These are phyloP conservation scores for Xylaria sp. DNA, from an alignment of 2,329 filamentous ascomycete species.

Conservation along the genomic window DNA sequence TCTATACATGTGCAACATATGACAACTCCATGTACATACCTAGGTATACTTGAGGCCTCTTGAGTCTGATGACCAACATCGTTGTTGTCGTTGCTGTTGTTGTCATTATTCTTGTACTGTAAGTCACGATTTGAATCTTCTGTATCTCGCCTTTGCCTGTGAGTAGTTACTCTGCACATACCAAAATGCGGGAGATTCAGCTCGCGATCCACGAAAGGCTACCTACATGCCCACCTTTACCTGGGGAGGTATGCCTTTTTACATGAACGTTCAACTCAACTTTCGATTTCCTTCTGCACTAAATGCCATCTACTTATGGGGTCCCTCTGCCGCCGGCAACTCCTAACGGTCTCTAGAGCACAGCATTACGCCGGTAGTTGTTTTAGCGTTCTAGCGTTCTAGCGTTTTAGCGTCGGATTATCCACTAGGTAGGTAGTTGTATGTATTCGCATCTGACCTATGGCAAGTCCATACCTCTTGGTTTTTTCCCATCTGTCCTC, in stretches of 20 bases:
- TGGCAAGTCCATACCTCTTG: not conserved
- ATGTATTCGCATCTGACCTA: slow-evolving; percentile 12
- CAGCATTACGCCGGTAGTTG: slow-evolving; percentile 34
- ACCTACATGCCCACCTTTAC: not conserved
- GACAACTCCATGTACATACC: not conserved
- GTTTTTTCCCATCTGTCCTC: not conserved
- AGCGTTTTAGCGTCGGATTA: slow-evolving; percentile 25
- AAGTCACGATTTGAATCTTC: not conserved
- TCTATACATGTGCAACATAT: slow-evolving; percentile 8
- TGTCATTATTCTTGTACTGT: not conserved
- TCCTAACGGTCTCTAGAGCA: slow-evolving; percentile 21
- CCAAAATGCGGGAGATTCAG: too few relatives aligned
- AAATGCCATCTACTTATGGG: not conserved
- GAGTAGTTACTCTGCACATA: not conserved
- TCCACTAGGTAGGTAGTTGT: slow-evolving; percentile 4
- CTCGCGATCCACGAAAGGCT: not conserved
- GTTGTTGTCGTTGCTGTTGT: slow-evolving; percentile 4
- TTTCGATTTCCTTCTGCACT: not conserved
- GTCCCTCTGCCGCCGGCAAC: slow-evolving; percentile 29
- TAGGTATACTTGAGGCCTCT: too few relatives aligned
- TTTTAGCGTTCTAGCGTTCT: too few relatives aligned
- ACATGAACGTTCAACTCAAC: not conserved
- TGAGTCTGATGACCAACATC: not conserved
- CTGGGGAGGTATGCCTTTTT: not conserved
- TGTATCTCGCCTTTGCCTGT: not conserved